Base-by-base conservation (phyloP, 192 early-diverging fungal genomes). In the Coemansia sp. region DNA sequence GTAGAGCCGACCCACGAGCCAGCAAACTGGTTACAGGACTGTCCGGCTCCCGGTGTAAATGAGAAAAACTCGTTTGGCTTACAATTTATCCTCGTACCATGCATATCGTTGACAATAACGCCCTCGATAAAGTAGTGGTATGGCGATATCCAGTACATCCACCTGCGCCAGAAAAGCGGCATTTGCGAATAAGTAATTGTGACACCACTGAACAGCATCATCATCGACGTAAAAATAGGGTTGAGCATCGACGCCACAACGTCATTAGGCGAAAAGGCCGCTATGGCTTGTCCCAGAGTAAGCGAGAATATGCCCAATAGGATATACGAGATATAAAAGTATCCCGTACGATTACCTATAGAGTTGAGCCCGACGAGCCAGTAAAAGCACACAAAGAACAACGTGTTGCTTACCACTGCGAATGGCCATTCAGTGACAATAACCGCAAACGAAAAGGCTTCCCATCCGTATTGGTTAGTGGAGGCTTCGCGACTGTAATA, bases 361-460 rank as follows among this genome's bases (percentile, higher is more conserved):
- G 34, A 60, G 44, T 83, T 84, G 38, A 94, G 83, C 2, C 90
- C 91, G 22, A 87, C 84, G 22, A 88, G 85, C 89, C 89, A 95
- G 81, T 95, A 95, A 61, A 91, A 92, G 44, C 86, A 76, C n/a
- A 88, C 68, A 78, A 92, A 92, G 72, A 89, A 92, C 50, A 84
- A 55, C 0, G 92, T 90, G 53, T 86, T 76, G 24, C 86, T 75
- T 46, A 92, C 58, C 12, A 91, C 53, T 0, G 88, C 85, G 52
- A 90, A 95, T 0, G 93, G 93, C 29, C 90, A 76, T 66, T 95
- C 91, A 34, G 89, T 87, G 5, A 91, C 50, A 34, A 90, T 73
- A 62, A 90, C 88, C 8, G 89, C 83, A 9, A 85, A 61, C 44
- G 86, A 85, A 75, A 91, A 93, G 4, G 92, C 86, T 11, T 84